phyloP scores from a whole-genome alignment of 2,329 filamentous ascomycete species.

The Ophiostoma perfectum region DNA sequence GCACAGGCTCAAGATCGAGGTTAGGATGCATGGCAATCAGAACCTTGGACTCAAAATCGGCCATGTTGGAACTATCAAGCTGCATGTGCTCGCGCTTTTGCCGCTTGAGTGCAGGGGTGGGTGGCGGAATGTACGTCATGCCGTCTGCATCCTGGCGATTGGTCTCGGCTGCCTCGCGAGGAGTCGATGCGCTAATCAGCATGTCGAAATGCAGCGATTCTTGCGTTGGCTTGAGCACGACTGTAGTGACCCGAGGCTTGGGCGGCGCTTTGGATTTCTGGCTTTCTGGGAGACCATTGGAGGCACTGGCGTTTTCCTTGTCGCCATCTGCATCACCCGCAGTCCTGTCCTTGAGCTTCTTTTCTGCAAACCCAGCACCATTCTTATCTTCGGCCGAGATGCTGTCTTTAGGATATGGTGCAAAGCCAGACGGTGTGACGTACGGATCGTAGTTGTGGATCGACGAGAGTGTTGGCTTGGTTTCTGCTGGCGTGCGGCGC shows the following conservation, averaged over 20 bases:
- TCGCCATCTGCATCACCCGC: slow-evolving; percentile 38
- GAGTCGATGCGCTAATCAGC: slow-evolving; percentile 65
- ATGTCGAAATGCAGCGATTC: slow-evolving; percentile 72
- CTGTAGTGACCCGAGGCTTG: slow-evolving; percentile 65
- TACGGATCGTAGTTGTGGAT: slow-evolving; percentile 90
- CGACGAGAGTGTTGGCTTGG: slow-evolving; percentile 65
- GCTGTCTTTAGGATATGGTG: slow-evolving; percentile 61
- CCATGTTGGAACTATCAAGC: slow-evolving; percentile 66
- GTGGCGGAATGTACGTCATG: slow-evolving; percentile 48
- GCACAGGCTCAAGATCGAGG: slow-evolving; percentile 71
- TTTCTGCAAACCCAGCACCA: slow-evolving; percentile 11
- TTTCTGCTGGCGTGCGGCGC: slow-evolving; percentile 45
- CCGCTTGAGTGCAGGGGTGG: slow-evolving; percentile 63
- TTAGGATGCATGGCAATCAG: slow-evolving; percentile 67
- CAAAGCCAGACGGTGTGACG: slow-evolving; percentile 82
- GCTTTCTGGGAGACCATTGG: slow-evolving; percentile 41
- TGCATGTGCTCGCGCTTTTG: slow-evolving; percentile 68
- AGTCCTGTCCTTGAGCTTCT: slow-evolving; percentile 38
- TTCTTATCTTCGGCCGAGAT: slow-evolving; percentile 28
- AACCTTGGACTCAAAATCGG: slow-evolving; percentile 70
- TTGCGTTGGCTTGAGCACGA: slow-evolving; percentile 79
- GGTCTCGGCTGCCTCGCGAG: slow-evolving; percentile 39
- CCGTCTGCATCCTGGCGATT: slow-evolving; percentile 22
- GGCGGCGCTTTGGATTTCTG: slow-evolving; percentile 42
- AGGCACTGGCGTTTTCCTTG: slow-evolving; percentile 50